These are phyloP conservation scores for Arthrobotrys sinensis DNA, from an alignment of 2,329 filamentous ascomycete genomes.

Conservation along the genomic window DNA sequence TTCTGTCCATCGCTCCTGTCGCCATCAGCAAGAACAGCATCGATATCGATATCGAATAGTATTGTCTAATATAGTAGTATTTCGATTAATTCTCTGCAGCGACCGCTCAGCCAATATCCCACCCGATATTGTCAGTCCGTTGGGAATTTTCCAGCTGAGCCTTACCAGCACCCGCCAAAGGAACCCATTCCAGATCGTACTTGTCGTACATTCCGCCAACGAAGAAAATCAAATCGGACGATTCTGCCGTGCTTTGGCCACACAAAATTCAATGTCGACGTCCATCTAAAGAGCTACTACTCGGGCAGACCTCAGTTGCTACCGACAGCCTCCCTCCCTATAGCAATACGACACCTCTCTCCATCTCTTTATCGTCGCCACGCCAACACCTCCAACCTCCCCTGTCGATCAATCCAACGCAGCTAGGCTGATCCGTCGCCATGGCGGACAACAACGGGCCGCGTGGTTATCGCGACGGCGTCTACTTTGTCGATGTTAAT, in stretches of 20 bases:
- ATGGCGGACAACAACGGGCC: slow-evolving; percentile 58
- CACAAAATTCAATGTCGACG: slow-evolving; percentile 32
- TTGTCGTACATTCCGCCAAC: slow-evolving; percentile 27
- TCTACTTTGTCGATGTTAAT: slow-evolving; percentile 59
- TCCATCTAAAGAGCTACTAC: slow-evolving; percentile 29
- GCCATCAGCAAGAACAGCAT: background rate
- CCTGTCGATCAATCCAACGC: slow-evolving; percentile 46
- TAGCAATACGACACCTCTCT: background rate
- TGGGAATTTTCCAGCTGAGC: slow-evolving; percentile 16
- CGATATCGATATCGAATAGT: slow-evolving; percentile 11
- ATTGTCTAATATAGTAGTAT: slow-evolving; percentile 20
- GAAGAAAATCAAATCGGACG: slow-evolving; percentile 6
- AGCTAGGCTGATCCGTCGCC: slow-evolving; percentile 18
- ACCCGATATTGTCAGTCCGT: background rate
- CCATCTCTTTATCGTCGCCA: background rate
- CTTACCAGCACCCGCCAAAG: slow-evolving; percentile 31
- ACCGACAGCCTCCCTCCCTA: background rate
- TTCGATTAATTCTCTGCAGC: background rate
- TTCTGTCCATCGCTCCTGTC: slow-evolving; percentile 30
- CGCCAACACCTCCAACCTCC: slow-evolving; percentile 16
- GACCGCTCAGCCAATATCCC: background rate
- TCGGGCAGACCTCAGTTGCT: slow-evolving; percentile 8
- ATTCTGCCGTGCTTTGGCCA: slow-evolving; percentile 15
- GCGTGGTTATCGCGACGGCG: slow-evolving; percentile 55
- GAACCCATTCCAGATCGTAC: slow-evolving; percentile 49